Evolutionary conservation across 1,284 basidiomycete genomes (phyloP).

Genomic region (Boletus nobilissimus): DNA sequence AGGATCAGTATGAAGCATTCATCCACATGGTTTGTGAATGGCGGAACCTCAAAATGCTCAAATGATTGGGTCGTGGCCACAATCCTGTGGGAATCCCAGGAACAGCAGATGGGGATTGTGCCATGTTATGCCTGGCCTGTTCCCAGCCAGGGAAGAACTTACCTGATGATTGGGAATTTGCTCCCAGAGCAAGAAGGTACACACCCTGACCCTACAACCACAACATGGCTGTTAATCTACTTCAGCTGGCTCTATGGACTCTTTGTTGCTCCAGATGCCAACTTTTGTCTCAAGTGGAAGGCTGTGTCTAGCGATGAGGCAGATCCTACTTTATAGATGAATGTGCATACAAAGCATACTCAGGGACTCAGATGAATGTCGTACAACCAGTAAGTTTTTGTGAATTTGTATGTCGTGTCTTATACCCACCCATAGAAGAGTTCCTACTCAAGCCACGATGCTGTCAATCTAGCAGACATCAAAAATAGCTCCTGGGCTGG

Average conservation of each 20-base stretch:
- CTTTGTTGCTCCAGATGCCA: background rate
- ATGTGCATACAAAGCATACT: background rate
- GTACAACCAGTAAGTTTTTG: background rate
- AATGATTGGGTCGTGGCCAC: constrained; percentile 38
- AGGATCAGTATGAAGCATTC: constrained; percentile 44
- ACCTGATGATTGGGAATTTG: constrained; percentile 18
- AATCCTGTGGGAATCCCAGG: constrained; percentile 21
- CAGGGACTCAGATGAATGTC: background rate
- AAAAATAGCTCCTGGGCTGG: background rate
- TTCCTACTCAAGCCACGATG: too few relatives aligned
- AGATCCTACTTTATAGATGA: background rate
- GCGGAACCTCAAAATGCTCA: constrained; percentile 44
- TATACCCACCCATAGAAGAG: too few relatives aligned
- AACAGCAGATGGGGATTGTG: constrained; percentile 33
- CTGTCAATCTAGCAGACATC: background rate
- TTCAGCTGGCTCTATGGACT: background rate
- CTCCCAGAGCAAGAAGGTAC: background rate
- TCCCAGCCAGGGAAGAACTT: constrained; percentile 43
- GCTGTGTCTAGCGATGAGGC: background rate
- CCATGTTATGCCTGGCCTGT: constrained; percentile 47
- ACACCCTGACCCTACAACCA: background rate
- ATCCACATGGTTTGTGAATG: constrained; percentile 38
- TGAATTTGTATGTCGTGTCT: background rate
- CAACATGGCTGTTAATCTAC: background rate
- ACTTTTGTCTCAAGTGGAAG: background rate